Evolutionary conservation across 2,329 filamentous ascomycete genomes (phyloP).

Genomic region (Fusarium multiceps): DNA sequence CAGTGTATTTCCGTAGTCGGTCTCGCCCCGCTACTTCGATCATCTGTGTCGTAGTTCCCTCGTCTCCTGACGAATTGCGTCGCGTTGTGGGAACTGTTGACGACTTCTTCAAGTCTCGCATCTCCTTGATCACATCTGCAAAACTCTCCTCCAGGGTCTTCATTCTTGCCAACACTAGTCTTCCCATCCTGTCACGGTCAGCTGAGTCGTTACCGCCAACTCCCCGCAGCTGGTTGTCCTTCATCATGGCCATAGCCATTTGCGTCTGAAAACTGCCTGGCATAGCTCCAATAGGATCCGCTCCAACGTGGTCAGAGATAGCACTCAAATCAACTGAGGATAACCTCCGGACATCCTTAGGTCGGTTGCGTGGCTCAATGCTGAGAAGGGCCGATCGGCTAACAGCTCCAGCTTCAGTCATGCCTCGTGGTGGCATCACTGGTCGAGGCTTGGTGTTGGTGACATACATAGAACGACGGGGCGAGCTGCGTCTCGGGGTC

Average conservation of each 20-base stretch:
- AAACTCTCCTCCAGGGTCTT: slow-evolving; percentile 93
- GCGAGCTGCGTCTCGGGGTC: slow-evolving; percentile 60
- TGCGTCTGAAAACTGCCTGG: slow-evolving; percentile 85
- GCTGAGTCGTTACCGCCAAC: slow-evolving; percentile 52
- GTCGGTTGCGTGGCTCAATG: slow-evolving; percentile 59
- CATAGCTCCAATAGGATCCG: slow-evolving; percentile 70
- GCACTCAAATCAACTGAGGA: slow-evolving; percentile 79
- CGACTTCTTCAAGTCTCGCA: slow-evolving; percentile 70
- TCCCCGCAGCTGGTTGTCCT: slow-evolving; percentile 63
- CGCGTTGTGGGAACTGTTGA: slow-evolving; percentile 61
- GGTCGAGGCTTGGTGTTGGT: slow-evolving; percentile 67
- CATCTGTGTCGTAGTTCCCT: slow-evolving; percentile 44
- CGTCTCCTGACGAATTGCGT: slow-evolving; percentile 64
- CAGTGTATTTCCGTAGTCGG: slow-evolving; percentile 43
- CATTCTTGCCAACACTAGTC: slow-evolving; percentile 89
- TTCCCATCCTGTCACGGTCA: slow-evolving; percentile 76
- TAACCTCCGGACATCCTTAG: slow-evolving; percentile 55
- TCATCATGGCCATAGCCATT: slow-evolving; percentile 77
- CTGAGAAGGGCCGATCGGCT: slow-evolving; percentile 62
- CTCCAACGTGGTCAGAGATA: slow-evolving; percentile 74
- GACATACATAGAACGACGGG: slow-evolving; percentile 57
- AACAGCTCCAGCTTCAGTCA: slow-evolving; percentile 51
- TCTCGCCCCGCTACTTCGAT: slow-evolving; percentile 53
- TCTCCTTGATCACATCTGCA: slow-evolving; percentile 84
- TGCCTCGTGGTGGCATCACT: slow-evolving; percentile 59